Base-by-base conservation (phyloP, 805 yeast species). In the Cyberlindnera maclurae region DNA sequence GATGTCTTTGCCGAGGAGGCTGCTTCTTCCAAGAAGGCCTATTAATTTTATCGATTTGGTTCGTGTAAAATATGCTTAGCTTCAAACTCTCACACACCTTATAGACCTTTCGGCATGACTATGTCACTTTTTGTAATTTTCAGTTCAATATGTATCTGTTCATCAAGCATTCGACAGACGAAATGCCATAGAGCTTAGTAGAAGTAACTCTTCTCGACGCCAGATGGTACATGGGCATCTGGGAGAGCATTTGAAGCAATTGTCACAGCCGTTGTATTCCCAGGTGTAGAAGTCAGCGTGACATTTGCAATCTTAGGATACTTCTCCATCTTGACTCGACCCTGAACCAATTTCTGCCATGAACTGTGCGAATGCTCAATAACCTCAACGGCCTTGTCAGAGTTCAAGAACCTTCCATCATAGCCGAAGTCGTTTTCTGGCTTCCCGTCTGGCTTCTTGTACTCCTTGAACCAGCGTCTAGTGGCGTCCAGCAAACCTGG, bases 1-100 rank as follows among this genome's bases (percentile, higher is more conserved):
- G 98, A 93, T 65, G 79, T 82, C 65, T 89, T 82, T 79, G 80
- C 90, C 64, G 90, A 82, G 61, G 88, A 82, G 69, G 83, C 85
- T 63, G 67, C 77, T 62, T 76, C 73, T 52, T 62, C 75, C 66
- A 82, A 80, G 77, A 82, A 79, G 45, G 50, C 50, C 43, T 46
- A 37, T 45, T 46, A 46, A 43, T 28, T 43, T 43, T 34, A 22
- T 29, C 29, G 33, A 29, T 35, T 29, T 5, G 12, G 18, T 29
- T 29, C 24, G 29, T 15, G 29, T 35, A 22, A 18, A 20, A 15
- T n/a, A n/a, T n/a, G n/a, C n/a, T n/a, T n/a, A n/a, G n/a, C n/a
- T n/a, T n/a, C n/a, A n/a, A n/a, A n/a, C n/a, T n/a, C n/a, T n/a
- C n/a, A n/a, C n/a, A n/a, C n/a, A n/a, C n/a, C n/a, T n/a, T n/a